Evolutionary conservation across 2,329 filamentous ascomycete species (phyloP).

Genomic region (Hypomyces rosellus): DNA sequence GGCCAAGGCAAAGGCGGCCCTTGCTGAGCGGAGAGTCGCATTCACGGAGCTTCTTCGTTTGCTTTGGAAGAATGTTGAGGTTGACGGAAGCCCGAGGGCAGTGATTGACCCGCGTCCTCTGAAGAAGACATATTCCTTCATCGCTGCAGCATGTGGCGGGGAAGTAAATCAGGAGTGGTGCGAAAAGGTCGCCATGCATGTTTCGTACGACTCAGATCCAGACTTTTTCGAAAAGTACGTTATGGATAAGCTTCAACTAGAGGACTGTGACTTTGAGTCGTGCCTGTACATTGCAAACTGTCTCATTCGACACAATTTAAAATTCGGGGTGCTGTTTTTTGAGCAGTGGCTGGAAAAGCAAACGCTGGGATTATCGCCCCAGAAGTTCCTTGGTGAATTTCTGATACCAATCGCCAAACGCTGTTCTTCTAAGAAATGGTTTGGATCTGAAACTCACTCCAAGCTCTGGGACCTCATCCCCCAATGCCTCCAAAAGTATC

Average conservation of each 20-base stretch:
- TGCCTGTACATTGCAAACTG: neutral
- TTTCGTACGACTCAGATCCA: neutral
- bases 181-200: neutral
- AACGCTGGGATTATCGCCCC: neutral
- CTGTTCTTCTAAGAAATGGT: neutral
- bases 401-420: constrained; percentile 2
- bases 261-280: neutral
- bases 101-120: constrained; percentile 1
- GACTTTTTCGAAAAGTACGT: constrained; percentile 4
- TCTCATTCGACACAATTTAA: neutral
- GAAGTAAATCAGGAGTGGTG: neutral
- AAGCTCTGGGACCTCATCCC: neutral
- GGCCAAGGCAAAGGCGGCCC: neutral
- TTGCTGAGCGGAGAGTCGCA: neutral
- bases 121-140: neutral
- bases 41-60: constrained; percentile 4
- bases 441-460: neutral
- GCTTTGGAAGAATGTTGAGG: neutral
- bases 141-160: constrained; percentile 3
- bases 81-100: no score
- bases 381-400: neutral
- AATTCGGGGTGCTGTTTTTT: constrained; percentile 1
- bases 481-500: neutral
- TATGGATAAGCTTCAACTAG: neutral
- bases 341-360: neutral